These are phyloP conservation scores for Rhizopus sp. DNA, from an alignment of 371 early-diverging fungal species.

Conservation along the genomic window DNA sequence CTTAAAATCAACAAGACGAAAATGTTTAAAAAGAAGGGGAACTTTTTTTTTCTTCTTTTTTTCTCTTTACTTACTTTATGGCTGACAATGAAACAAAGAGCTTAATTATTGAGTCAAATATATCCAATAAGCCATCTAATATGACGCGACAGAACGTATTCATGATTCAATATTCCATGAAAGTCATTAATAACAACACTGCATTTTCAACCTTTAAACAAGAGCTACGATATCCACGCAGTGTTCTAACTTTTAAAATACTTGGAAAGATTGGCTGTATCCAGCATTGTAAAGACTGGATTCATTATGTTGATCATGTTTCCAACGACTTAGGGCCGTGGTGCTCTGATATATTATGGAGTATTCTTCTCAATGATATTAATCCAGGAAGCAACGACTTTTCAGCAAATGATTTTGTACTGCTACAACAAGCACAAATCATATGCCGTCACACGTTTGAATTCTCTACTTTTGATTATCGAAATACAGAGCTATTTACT, in stretches of 20 bases:
- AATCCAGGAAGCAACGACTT: slow-evolving; percentile 6
- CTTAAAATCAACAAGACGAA: no score
- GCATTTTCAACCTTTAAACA: slow-evolving; percentile 24
- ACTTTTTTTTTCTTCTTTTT: no score
- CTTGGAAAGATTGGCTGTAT: slow-evolving; percentile 38
- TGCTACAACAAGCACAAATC: slow-evolving; percentile 18
- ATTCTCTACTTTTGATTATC: slow-evolving; percentile 24
- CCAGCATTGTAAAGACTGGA: slow-evolving; percentile 25
- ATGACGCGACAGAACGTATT: no score
- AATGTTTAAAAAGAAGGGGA: no score
- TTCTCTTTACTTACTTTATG: no score
- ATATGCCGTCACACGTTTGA: neutral
- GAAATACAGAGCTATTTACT: slow-evolving; percentile 37
- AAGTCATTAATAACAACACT: slow-evolving; percentile 1
- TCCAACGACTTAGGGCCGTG: slow-evolving; percentile 63
- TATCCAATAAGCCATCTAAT: no score
- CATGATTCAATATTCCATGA: slow-evolving; percentile 2
- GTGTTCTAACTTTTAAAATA: slow-evolving; percentile 39
- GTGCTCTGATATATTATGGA: slow-evolving; percentile 59
- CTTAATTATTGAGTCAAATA: no score
- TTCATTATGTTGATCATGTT: slow-evolving; percentile 11
- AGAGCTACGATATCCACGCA: slow-evolving; percentile 32
- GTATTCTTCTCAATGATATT: slow-evolving; percentile 26
- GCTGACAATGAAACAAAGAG: no score
- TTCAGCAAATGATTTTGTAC: slow-evolving; percentile 19